These are phyloP conservation scores for Yamadazyma phyllophila DNA, from an alignment of 805 yeast species.

Conservation along the genomic window DNA sequence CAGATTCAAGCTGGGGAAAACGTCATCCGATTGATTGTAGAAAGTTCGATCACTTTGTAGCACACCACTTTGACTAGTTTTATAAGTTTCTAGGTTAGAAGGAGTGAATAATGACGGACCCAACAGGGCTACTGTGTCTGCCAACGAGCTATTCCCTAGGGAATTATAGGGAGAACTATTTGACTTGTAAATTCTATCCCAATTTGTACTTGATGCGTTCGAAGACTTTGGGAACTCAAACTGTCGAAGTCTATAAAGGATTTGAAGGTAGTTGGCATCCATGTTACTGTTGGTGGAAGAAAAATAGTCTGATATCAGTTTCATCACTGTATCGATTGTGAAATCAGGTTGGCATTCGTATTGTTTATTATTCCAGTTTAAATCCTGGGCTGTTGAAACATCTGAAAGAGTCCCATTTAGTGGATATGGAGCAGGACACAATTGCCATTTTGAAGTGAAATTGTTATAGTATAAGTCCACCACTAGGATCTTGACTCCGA, in stretches of 20 bases:
- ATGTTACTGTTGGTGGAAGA: constrained; percentile 29
- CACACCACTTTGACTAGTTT: not conserved
- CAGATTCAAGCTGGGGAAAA: constrained; percentile 27
- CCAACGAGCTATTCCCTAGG: constrained; percentile 30
- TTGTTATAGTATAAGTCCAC: constrained; percentile 60
- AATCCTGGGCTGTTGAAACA: constrained; percentile 6
- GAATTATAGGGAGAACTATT: constrained; percentile 7
- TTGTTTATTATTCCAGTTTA: constrained; percentile 26
- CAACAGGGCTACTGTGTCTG: constrained; percentile 21
- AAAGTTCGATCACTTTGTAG: constrained; percentile 6
- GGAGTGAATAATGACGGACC: constrained; percentile 28
- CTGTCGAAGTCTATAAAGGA: constrained; percentile 17
- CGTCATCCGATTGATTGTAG: constrained; percentile 21
- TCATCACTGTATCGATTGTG: constrained; percentile 23
- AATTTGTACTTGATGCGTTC: constrained; percentile 6
- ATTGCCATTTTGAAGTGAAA: constrained; percentile 44
- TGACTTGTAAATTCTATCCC: constrained; percentile 7
- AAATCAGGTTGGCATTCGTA: constrained; percentile 31
- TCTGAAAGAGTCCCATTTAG: constrained; percentile 19
- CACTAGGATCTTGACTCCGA: constrained; percentile 47
- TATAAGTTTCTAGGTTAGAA: constrained; percentile 16
- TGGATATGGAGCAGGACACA: constrained; percentile 50
- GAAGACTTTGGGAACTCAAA: constrained; percentile 8
- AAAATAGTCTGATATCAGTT: constrained; percentile 18
- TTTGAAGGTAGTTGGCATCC: constrained; percentile 31